Base-by-base conservation (phyloP, 129 eudicot genomes). In the Daucus carota region DNA sequence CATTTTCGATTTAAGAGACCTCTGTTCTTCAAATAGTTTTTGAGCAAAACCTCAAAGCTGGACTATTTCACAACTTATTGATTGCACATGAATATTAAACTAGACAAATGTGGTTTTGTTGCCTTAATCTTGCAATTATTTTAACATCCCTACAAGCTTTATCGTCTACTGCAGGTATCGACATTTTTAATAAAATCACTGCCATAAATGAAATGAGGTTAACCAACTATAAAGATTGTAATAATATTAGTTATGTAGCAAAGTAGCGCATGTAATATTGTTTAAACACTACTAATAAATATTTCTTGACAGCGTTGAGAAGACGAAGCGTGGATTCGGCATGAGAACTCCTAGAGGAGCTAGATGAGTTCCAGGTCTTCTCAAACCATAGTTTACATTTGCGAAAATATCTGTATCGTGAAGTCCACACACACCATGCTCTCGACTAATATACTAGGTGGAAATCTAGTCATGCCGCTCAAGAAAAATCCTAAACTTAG, bases 261-360 rank as follows among this genome's bases (percentile, higher is more conserved):
- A 40, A 22, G 1, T 2, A 8, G 62, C 22, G 40, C 29, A 70
- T n/a, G 28, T 70, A 16, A 31, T 70, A 13, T 70, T 15, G 50
- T 22, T 40, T 45, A 41, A 22, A 13, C 74, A 43, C 47, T 34
- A 67, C 24, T 43, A 72, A 72, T 16, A 24, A n/a, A 3, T 3
- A 68, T 33, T 20, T 83, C 67, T 69, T 29, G 47, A 78, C 89
- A 94, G 99, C 16, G 86, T 94, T 69, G 96, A 94, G 85, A 91
- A 84, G 80, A 79, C 80, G 74, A 91, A 91, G 81, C 96, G 76
- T 78, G 99, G 99, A 48, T 91, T 91, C 40, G 99, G 99, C 78
- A 95, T 95, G 99, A 91, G 80, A 85, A 77, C 82, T 75, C 97
- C 96, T 8, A 80, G 86, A 59, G 79, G 83, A 34, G 76, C 67